A percentile compares a stretch with the other conserved stretches of the same genome.
phyloP scores from a whole-genome alignment of 306 rosid genomes.

The Sophora flavescens region DNA sequence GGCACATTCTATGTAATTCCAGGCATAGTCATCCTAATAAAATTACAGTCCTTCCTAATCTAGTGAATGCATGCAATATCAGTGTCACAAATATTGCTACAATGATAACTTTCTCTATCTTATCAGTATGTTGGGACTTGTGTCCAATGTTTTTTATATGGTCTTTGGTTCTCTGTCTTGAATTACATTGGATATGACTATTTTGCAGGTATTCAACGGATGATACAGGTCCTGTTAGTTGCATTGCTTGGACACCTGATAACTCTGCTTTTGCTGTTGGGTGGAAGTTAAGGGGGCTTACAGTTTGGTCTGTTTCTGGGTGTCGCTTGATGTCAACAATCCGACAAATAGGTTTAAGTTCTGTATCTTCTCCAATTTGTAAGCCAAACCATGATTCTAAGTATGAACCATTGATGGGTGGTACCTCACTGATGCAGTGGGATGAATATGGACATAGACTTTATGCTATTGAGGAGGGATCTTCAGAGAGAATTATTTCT shows the following conservation, averaged over 20 bases:
- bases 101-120: conserved; percentile 25
- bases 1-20: conserved; percentile 23
- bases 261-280: conserved; percentile 98
- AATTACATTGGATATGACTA: conserved; percentile 34
- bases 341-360: conserved; percentile 92
- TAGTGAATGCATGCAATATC: conserved; percentile 28
- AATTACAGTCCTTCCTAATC: conserved; percentile 26
- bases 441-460: conserved; percentile 94
- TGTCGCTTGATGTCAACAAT: conserved; percentile 97
- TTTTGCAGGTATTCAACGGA: conserved; percentile 89
- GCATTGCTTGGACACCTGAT: conserved; percentile 99
- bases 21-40: conserved; percentile 5
- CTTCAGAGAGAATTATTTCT: conserved; percentile 81
- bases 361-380: conserved; percentile 83
- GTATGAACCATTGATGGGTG: conserved; percentile 90
- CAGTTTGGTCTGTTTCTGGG: conserved; percentile 98
- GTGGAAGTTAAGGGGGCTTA: conserved; percentile 94
- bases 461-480: conserved; percentile 80
- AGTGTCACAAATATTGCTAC: conserved; percentile 12
- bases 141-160: conserved; percentile 18
- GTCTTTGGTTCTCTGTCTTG: conserved; percentile 40
- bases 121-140: conserved; percentile 29
- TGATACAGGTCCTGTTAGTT: conserved; percentile 91
- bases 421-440: conserved; percentile 95
- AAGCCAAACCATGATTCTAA: conserved; percentile 83